These are phyloP conservation scores for Apiotrichum akiyoshidainum DNA, from an alignment of 1,284 basidiomycete species.

Conservation along the genomic window DNA sequence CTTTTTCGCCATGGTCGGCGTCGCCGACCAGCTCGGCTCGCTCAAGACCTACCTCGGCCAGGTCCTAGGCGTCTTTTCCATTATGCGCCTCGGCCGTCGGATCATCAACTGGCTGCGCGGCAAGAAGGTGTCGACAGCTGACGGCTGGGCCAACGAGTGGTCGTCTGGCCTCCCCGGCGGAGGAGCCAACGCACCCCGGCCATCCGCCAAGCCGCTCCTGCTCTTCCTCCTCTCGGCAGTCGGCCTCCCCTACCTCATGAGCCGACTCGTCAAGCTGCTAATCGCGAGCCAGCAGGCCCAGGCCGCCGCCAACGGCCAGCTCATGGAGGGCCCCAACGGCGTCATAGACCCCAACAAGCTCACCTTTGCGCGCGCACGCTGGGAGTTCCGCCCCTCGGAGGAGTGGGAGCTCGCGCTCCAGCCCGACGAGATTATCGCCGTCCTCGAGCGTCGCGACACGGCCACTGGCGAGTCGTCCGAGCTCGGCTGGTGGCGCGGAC, in stretches of 20 bases:
- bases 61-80: constrained; percentile 85
- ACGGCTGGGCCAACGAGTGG: constrained; percentile 52
- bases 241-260: constrained; percentile 92
- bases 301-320: constrained; percentile 24
- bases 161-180: constrained; percentile 26
- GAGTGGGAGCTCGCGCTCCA: constrained; percentile 76
- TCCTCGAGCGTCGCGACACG: constrained; percentile 78
- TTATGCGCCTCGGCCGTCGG: constrained; percentile 65
- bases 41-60: constrained; percentile 89
- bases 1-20: constrained; percentile 98
- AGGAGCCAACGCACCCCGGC: constrained; percentile 55
- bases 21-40: constrained; percentile 90
- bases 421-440: constrained; percentile 91
- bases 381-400: constrained; percentile 71
- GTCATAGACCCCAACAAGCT: constrained; percentile 59
- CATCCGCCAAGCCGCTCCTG: constrained; percentile 84
- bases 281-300: constrained; percentile 59
- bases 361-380: constrained; percentile 82
- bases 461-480: constrained; percentile 69
- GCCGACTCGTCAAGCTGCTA: constrained; percentile 77
- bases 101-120: constrained; percentile 54
- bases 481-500: constrained; percentile 92
- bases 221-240: constrained; percentile 94
- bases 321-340: constrained; percentile 32
- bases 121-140: constrained; percentile 52